Conservation (phyloP, 2,329 filamentous ascomycete genomes). For the Grosmannia serpens region DNA sequence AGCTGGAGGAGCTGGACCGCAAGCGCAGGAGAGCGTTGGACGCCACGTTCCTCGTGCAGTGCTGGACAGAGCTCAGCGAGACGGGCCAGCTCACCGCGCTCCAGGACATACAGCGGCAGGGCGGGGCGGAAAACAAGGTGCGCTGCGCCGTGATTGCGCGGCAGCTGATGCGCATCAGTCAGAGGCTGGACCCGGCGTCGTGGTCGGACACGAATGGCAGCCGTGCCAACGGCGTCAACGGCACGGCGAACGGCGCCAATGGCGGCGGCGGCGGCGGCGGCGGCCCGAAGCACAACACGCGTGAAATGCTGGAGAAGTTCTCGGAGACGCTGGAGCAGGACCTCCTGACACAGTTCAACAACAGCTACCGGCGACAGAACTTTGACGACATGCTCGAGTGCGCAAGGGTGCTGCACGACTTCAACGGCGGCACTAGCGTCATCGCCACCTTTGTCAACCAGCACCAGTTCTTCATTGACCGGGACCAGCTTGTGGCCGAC, state of each 20-base stretch:
- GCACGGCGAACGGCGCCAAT: constrained; percentile 29
- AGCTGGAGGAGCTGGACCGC: constrained; percentile 84
- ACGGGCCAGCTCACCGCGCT: constrained; percentile 76
- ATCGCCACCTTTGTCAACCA: constrained; percentile 97
- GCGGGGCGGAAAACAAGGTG: constrained; percentile 83
- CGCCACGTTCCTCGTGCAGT: constrained; percentile 89
- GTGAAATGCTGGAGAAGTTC: constrained; percentile 92
- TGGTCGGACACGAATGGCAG: constrained; percentile 54
- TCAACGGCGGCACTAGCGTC: constrained; percentile 90
- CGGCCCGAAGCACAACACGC: constrained; percentile 51
- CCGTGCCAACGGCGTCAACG: constrained; percentile 32
- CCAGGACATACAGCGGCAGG: constrained; percentile 77
- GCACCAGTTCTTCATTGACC: constrained; percentile 97
- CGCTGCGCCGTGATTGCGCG: constrained; percentile 87
- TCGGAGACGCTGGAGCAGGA: constrained; percentile 93
- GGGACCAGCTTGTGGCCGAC: constrained; percentile 81
- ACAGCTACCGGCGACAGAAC: constrained; percentile 88
- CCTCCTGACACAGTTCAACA: constrained; percentile 89
- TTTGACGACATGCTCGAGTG: constrained; percentile 98
- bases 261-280: constrained; percentile 35
- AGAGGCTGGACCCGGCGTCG: constrained; percentile 69
- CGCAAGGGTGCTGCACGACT: constrained; percentile 84
- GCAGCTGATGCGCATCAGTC: constrained; percentile 88
- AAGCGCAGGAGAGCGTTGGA: constrained; percentile 84
- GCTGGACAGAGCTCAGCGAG: constrained; percentile 92